Percentiles rank a stretch among this genome's conserved stretches.
Evolutionary conservation across 2,329 filamentous ascomycete genomes (phyloP).

Genomic region (Mycocentrospora acerina): DNA sequence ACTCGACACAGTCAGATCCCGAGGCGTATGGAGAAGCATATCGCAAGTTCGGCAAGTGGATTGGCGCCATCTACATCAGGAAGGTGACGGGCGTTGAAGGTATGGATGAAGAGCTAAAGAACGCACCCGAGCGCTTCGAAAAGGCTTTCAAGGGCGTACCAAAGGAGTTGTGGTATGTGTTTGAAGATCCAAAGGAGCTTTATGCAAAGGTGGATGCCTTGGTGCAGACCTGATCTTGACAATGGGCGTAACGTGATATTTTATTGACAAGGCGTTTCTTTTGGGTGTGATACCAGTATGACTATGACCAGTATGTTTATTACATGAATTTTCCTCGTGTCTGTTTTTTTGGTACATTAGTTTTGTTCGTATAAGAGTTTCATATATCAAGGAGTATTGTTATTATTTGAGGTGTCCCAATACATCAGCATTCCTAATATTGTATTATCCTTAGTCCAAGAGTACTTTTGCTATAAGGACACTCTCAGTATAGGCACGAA

Average conservation of each 20-base stretch:
- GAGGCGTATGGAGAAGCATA: constrained; percentile 85
- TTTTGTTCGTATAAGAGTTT: too few species aligned
- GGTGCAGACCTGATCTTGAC: constrained; percentile 8
- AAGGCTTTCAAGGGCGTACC: constrained; percentile 79
- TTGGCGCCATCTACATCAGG: constrained; percentile 80
- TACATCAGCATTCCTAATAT: too few species aligned
- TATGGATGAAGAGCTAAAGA: constrained; percentile 73
- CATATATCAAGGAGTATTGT: too few species aligned
- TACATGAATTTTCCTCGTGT: too few species aligned
- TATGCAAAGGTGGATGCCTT: constrained; percentile 42
- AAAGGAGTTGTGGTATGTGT: constrained; percentile 73
- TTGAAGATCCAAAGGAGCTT: constrained; percentile 72
- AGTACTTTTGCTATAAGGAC: too few species aligned
- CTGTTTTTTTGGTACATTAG: too few species aligned
- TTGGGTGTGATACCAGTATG: background rate
- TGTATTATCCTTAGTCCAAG: too few species aligned
- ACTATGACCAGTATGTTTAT: too few species aligned
- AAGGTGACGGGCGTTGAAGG: constrained; percentile 76
- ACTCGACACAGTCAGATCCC: constrained; percentile 88
- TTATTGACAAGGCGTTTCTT: background rate
- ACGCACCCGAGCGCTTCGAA: constrained; percentile 69
- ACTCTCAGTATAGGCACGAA: too few species aligned
- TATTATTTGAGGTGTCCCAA: too few species aligned
- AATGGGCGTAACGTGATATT: background rate
- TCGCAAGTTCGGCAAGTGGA: constrained; percentile 69